Percentiles rank a stretch among this genome's conserved stretches.
Evolutionary conservation across 345 rosid species (phyloP).

Genomic region (Excoecaria cochinchinensis): DNA sequence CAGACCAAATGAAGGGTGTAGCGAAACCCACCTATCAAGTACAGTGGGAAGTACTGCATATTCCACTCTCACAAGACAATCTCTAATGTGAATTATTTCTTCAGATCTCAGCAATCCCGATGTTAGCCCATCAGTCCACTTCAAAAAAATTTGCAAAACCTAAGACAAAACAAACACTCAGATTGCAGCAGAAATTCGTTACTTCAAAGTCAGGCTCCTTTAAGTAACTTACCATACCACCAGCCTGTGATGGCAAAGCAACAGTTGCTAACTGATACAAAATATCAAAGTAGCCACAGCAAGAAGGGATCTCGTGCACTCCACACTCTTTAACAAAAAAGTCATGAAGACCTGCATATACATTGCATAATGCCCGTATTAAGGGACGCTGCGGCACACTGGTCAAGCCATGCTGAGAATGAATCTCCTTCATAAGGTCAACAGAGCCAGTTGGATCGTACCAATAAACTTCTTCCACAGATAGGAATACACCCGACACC

Average conservation of each 20-base stretch:
- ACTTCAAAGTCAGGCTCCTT: conserved; percentile 3
- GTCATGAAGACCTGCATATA: conserved; percentile 79
- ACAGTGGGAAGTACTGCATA: conserved; percentile 70
- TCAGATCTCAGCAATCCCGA: conserved; percentile 54
- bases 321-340: conserved; percentile 80
- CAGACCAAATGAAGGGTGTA: conserved; percentile 75
- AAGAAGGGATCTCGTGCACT: conserved; percentile 68
- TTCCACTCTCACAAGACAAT: conserved; percentile 56
- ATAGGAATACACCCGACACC: conserved; percentile 58
- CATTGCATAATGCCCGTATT: conserved; percentile 55
- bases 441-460: conserved; percentile 68
- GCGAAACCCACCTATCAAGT: conserved; percentile 76
- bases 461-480: conserved; percentile 75
- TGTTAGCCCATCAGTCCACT: conserved; percentile 71
- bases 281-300: conserved; percentile 54
- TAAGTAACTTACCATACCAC: conserved; percentile 59
- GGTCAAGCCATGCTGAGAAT: conserved; percentile 32
- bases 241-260: conserved; percentile 71
- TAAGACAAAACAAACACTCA: conserved; percentile 33
- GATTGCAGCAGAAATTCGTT: conserved; percentile 17
- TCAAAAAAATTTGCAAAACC: conserved; percentile 78
- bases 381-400: conserved; percentile 32
- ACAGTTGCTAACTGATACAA: conserved; percentile 56
- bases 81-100: conserved; percentile 56
- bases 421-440: conserved; percentile 48